Base-by-base conservation (phyloP, 352 stramenopile species). In the Saprolegnia parasitica region DNA sequence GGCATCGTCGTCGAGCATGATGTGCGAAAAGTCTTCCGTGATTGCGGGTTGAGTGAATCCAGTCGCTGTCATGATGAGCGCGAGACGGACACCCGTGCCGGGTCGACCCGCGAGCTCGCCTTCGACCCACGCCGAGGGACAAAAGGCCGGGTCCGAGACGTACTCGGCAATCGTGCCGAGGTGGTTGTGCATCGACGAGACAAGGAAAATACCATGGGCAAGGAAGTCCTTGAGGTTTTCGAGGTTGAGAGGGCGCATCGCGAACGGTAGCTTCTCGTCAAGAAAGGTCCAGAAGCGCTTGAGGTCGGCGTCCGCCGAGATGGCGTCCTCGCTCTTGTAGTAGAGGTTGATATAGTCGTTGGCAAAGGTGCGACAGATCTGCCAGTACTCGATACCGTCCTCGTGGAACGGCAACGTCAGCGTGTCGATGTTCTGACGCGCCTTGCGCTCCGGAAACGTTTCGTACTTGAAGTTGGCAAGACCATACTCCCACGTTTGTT, bases 81-180 rank as follows among this genome's bases (percentile, higher is more conserved):
- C 58, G 5, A 66, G 39, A 39, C 58, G 58, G 45, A 66, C 58
- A 39, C 20, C 58, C 20, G 47, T 66, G 58, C 58, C 58, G 26
- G 58, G 58, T 9, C 58, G 58, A 52, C 16, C 45, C n/a, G 18
- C 21, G 20, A 55, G 39, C 26, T 66, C 58, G 1, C 58, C 58
- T 66, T 66, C 58, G 58, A 66, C 58, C 58, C 58, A 66, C 58
- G 37, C 58, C 2, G 58, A 66, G n/a, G 39, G 39, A 29, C 58
- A 66, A 40, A 66, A 66, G 10, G 58, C 58, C 20, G 58, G 58
- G 24, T 66, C 58, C 0, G 32, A 54, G 37, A 66, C 58, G 58
- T 66, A 66, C 37, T 66, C 58, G 15, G 58, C 58, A 21, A 66
- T 52, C 37, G 58, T 66, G 39, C 58, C 58, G 10, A 66, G 24